Conservation (phyloP, 2,329 filamentous ascomycete species). For the Apiospora sp. region DNA sequence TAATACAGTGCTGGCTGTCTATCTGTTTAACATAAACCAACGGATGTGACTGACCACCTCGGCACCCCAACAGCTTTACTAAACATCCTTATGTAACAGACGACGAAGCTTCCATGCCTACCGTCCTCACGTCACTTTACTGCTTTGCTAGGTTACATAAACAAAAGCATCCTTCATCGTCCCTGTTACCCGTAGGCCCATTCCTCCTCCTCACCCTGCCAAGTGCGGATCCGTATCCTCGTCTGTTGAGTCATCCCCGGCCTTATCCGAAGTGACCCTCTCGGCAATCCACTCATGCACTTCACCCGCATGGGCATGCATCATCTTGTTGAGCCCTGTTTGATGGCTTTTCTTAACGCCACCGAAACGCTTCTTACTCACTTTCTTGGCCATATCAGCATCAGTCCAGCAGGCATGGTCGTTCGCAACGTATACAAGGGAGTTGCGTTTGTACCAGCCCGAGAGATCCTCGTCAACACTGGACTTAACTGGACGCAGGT, state of each 20-base stretch:
- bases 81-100: not conserved
- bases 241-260: conserved; percentile 59
- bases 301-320: conserved; percentile 61
- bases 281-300: conserved; percentile 60
- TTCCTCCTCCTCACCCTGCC: not conserved
- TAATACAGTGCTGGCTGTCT: not conserved
- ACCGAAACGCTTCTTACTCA: conserved; percentile 68
- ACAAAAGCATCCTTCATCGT: not conserved
- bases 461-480: conserved; percentile 78
- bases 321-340: conserved; percentile 62
- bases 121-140: not conserved
- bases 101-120: not conserved
- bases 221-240: conserved; percentile 45
- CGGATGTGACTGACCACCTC: not conserved
- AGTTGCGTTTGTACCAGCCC: conserved; percentile 85
- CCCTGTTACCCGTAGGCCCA: no score
- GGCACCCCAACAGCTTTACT: not conserved
- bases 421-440: conserved; percentile 77
- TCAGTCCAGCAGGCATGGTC: conserved; percentile 80
- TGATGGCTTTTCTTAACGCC: conserved; percentile 61
- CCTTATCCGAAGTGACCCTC: conserved; percentile 43
- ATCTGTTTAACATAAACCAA: conserved; percentile 11
- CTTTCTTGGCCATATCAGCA: conserved; percentile 64
- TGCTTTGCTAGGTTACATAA: not conserved
- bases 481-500: conserved; percentile 79